Base-by-base conservation (phyloP, 805 yeast species). In the Lachancea mirantina region DNA sequence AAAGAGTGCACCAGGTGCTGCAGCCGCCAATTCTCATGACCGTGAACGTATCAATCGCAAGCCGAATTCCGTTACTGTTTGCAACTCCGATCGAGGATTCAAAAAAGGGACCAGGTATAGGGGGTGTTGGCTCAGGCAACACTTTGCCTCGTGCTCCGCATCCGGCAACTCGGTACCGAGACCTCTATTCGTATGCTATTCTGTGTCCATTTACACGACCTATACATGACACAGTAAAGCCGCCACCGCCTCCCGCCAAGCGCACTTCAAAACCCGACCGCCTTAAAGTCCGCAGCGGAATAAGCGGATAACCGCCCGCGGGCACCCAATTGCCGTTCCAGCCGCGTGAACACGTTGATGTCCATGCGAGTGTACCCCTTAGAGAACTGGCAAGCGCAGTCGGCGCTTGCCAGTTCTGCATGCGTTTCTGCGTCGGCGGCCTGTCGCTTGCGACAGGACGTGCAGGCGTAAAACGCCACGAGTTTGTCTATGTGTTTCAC, bases 201-300 rank as follows among this genome's bases (percentile, higher is more conserved):
- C 11, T n/a, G 13, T 13, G 10, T 21, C 23, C 23, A n/a, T 21
- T 13, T 21, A 21, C 23, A 21, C 23, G 13, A 13, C 11, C 11
- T 21, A 21, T 21, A 24, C 27, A 11, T 14, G 27, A n/a, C n/a
- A 14, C n/a, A 24, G 14, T 10, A 9, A 11, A 24, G 72, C 71
- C 78, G 77, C 77, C 77, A 70, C 72, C 71, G 74, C 44, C 76
- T 65, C 77, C 72, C 77, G 77, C 77, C 78, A 77, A 72, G 72
- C 65, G 68, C 70, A 70, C 75, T 77, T 18, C 17, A 34, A 20
- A 34, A 38, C 18, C 44, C 41, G 4, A 28, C 38, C 22, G 23
- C 14, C 14, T 26, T 23, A 32, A 39, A 43, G 25, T 43, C 47
- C 20, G 25, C 24, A 10, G 39, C 41, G 8, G 43, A 36, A 35